Percentiles rank a stretch among this genome's conserved stretches.
These are phyloP conservation scores for Triangularia setosa DNA, from an alignment of 2,329 filamentous ascomycete genomes.

Conservation along the genomic window DNA sequence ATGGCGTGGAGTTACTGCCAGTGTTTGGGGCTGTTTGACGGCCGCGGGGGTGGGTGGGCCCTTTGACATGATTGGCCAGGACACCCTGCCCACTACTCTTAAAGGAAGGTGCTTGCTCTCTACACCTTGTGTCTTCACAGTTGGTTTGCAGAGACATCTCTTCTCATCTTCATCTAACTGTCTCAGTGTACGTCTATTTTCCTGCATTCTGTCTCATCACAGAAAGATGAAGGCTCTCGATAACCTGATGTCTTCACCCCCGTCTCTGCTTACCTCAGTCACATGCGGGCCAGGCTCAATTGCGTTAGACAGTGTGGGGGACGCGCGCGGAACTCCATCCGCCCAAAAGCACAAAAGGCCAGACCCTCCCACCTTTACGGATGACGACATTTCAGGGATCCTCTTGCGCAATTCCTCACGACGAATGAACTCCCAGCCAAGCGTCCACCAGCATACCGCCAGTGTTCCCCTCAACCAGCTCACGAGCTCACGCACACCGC, in stretches of 20 bases:
- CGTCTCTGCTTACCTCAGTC: neutral
- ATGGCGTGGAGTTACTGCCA: neutral
- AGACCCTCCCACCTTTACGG: slow-evolving; percentile 13
- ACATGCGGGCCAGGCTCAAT: neutral
- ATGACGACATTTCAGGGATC: slow-evolving; percentile 24
- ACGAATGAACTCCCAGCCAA: slow-evolving; percentile 14
- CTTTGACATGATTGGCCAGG: neutral
- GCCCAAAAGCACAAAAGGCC: slow-evolving; percentile 14
- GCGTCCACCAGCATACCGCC: neutral
- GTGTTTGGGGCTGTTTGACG: neutral
- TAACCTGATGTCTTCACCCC: neutral
- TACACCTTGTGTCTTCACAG: neutral
- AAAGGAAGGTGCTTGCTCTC: neutral
- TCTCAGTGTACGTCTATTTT: neutral
- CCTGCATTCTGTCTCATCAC: neutral
- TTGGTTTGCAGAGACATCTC: neutral
- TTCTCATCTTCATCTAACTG: neutral
- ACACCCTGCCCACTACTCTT: neutral
- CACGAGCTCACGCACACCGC: slow-evolving; percentile 1
- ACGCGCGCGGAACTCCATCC: neutral
- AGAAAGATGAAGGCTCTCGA: neutral
- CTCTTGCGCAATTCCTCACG: slow-evolving; percentile 21
- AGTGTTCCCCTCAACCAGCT: slow-evolving; percentile 5
- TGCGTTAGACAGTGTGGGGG: slow-evolving; percentile 16
- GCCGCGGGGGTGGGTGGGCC: neutral